Percentiles rank a stretch among this genome's conserved stretches.
These are phyloP conservation scores for Wallemia ichthyophaga DNA, from an alignment of 1,284 basidiomycete genomes.

Conservation along the genomic window DNA sequence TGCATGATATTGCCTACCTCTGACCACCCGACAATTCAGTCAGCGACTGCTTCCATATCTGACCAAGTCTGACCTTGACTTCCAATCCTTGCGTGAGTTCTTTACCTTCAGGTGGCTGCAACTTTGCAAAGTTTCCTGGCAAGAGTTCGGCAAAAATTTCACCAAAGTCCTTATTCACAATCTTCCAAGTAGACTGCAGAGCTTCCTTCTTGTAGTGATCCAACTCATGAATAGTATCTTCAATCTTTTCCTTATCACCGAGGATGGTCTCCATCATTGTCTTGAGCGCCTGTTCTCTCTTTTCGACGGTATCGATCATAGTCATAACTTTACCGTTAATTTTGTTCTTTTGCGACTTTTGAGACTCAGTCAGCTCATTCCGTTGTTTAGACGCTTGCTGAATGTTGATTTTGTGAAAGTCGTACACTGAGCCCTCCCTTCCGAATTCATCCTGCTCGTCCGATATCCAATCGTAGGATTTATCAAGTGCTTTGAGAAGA, in stretches of 20 bases:
- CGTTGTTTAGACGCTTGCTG: slow-evolving; percentile 31
- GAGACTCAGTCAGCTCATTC: slow-evolving; percentile 43
- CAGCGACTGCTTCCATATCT: slow-evolving; percentile 87
- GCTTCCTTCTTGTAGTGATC: slow-evolving; percentile 86
- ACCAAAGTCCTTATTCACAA: slow-evolving; percentile 84
- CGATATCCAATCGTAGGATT: slow-evolving; percentile 58
- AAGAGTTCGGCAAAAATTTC: slow-evolving; percentile 83
- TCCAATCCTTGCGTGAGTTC: slow-evolving; percentile 85
- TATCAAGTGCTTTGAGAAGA: slow-evolving; percentile 27
- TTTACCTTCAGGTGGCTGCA: slow-evolving; percentile 74
- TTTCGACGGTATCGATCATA: slow-evolving; percentile 89
- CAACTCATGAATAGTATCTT: slow-evolving; percentile 71
- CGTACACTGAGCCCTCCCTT: slow-evolving; percentile 21
- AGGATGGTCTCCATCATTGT: slow-evolving; percentile 70
- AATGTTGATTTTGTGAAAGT: slow-evolving; percentile 49
- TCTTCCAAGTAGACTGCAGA: slow-evolving; percentile 75
- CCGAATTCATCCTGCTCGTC: slow-evolving; percentile 47
- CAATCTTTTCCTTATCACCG: slow-evolving; percentile 87
- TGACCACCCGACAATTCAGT: slow-evolving; percentile 94
- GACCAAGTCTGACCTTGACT: slow-evolving; percentile 80
- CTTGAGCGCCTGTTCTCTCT: slow-evolving; percentile 57
- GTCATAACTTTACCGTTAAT: slow-evolving; percentile 84
- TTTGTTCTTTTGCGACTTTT: slow-evolving; percentile 73
- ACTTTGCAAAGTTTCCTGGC: slow-evolving; percentile 84
- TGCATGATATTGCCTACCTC: slow-evolving; percentile 26